These are phyloP conservation scores for Diaporthe australafricana DNA, from an alignment of 2,329 filamentous ascomycete species.

Conservation along the genomic window DNA sequence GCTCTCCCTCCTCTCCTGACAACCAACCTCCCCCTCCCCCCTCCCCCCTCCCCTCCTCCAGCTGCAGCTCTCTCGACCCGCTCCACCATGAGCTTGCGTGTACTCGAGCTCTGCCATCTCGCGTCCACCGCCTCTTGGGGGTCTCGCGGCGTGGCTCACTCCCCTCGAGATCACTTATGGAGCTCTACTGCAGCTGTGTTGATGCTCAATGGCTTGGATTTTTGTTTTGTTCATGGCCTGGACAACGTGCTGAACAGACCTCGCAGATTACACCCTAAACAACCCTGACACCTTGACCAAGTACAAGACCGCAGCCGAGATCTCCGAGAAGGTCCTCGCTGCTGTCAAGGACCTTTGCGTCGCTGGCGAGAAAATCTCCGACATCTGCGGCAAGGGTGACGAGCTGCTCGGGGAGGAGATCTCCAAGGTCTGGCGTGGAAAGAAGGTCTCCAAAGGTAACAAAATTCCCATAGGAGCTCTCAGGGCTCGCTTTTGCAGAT, in stretches of 20 bases:
- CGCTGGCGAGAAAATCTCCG: conserved; percentile 91
- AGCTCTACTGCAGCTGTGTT: not conserved
- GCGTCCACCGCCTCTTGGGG: not conserved
- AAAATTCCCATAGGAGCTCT: conserved; percentile 43
- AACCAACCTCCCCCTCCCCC: not conserved
- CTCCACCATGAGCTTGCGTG: not conserved
- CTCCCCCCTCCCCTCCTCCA: conserved; percentile 3
- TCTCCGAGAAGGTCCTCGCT: conserved; percentile 95
- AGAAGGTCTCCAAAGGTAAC: conserved; percentile 92
- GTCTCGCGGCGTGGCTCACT: not conserved
- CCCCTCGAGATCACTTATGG: not conserved
- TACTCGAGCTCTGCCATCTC: conserved; percentile 5
- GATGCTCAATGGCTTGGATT: conserved; percentile 20
- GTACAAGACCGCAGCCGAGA: conserved; percentile 96
- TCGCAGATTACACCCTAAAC: conserved; percentile 84
- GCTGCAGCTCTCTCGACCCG: conserved; percentile 10
- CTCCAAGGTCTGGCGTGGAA: conserved; percentile 96
- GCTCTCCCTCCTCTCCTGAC: conserved; percentile 10
- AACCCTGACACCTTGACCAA: conserved; percentile 97
- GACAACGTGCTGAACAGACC: not conserved
- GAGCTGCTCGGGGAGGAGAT: conserved; percentile 94
- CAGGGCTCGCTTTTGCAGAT: conserved; percentile 1
- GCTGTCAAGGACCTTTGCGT: conserved; percentile 80
- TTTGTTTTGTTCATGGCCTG: not conserved
- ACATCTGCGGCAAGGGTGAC: conserved; percentile 95